phyloP scores from a whole-genome alignment of 2,329 filamentous ascomycete genomes.

The Purpureocillium takamizusanense region DNA sequence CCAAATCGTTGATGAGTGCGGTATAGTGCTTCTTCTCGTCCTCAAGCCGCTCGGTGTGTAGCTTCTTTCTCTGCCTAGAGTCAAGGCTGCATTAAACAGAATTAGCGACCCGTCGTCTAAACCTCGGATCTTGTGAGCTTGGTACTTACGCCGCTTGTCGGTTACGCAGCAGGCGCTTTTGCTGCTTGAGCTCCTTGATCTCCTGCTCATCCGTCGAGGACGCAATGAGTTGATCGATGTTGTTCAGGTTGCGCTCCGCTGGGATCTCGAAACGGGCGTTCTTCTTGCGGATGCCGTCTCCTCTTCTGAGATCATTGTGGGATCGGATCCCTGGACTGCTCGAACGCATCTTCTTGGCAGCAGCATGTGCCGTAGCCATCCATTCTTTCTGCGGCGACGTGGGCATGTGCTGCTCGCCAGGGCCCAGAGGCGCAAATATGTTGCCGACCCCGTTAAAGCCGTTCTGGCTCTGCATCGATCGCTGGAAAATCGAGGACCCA shows the following conservation, averaged over 20 bases:
- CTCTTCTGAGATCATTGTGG: conserved; percentile 67
- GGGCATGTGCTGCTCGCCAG: conserved; percentile 40
- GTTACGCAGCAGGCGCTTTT: conserved; percentile 90
- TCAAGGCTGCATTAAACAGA: conserved; percentile 56
- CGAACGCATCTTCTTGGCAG: conserved; percentile 53
- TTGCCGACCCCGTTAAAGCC: conserved; percentile 45
- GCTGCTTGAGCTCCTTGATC: conserved; percentile 97
- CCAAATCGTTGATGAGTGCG: conserved; percentile 64
- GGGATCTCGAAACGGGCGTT: conserved; percentile 97
- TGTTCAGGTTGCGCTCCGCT: conserved; percentile 82
- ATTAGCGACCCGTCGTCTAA: conserved; percentile 4
- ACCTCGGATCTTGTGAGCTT: conserved; percentile 3
- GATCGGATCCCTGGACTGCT: conserved; percentile 62
- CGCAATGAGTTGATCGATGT: conserved; percentile 88
- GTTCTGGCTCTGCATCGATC: conserved; percentile 41
- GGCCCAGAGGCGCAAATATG: conserved; percentile 43
- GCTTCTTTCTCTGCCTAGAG: conserved; percentile 95
- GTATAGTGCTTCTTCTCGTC: conserved; percentile 93
- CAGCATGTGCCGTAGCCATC: conserved; percentile 38
- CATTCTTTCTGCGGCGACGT: conserved; percentile 51
- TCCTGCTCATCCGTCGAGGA: conserved; percentile 84
- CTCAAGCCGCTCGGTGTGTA: conserved; percentile 92
- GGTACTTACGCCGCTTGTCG: conserved; percentile 82
- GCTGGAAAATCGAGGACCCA: conserved; percentile 42
- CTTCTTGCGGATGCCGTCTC: conserved; percentile 96